phyloP scores from a whole-genome alignment of 75 land plant species.

The Azolla pinnata region DNA sequence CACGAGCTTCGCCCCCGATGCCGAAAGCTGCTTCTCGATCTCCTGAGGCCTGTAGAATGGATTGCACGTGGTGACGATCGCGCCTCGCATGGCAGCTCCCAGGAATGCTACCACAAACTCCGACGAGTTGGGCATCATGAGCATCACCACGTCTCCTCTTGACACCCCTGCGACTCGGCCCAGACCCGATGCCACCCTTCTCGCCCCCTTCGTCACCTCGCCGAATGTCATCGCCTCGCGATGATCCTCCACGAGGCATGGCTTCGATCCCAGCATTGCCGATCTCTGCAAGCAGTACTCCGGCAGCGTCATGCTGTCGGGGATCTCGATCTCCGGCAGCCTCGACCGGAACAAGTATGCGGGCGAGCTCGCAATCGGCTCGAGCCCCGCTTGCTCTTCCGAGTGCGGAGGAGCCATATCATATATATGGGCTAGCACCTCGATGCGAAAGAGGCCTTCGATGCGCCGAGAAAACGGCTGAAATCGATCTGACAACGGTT shows the following conservation, averaged over 20 bases:
- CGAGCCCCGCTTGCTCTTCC: no score
- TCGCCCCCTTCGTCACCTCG: conserved; percentile 32
- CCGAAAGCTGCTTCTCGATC: conserved; percentile 47
- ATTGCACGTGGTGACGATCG: conserved; percentile 54
- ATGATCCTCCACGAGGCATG: conserved; percentile 50
- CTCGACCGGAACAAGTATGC: conserved; percentile 42
- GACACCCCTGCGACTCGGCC: conserved; percentile 28
- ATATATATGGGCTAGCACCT: no score
- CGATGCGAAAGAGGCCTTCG: no score
- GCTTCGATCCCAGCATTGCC: conserved; percentile 16
- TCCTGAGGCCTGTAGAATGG: conserved; percentile 61
- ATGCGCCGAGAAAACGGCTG: no score
- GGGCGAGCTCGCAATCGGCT: no score
- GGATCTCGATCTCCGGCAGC: conserved; percentile 60
- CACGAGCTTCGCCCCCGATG: conserved; percentile 31
- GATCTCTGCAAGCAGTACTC: conserved; percentile 48
- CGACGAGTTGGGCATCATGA: conserved; percentile 50
- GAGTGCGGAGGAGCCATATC: no score
- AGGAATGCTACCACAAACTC: conserved; percentile 57
- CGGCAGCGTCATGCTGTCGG: conserved; percentile 42
- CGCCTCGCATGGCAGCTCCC: conserved; percentile 44
- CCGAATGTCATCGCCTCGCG: conserved; percentile 36
- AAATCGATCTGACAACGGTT: no score
- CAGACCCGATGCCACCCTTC: conserved; percentile 41
- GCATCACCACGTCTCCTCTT: conserved; percentile 63